Percentiles rank a stretch among this genome's conserved stretches.
Evolutionary conservation across 441 rosid species (phyloP).

Genomic region (Croton laevigatus): DNA sequence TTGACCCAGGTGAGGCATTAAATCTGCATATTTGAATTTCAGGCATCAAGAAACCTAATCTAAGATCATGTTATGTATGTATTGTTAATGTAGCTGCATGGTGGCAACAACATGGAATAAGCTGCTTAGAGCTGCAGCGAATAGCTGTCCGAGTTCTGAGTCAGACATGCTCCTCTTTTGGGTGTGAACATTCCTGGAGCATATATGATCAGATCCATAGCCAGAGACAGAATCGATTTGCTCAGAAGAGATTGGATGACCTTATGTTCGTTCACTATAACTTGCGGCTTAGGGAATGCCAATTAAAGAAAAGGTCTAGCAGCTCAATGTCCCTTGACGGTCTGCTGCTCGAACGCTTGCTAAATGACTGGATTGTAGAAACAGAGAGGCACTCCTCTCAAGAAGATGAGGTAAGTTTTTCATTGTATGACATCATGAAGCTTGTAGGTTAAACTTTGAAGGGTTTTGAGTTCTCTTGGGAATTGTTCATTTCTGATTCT

Average conservation of each 20-base stretch:
- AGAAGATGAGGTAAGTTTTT: slow-evolving; percentile 58
- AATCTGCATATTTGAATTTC: background rate
- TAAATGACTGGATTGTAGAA: slow-evolving; percentile 63
- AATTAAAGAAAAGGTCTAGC: slow-evolving; percentile 36
- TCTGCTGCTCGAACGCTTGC: slow-evolving; percentile 45
- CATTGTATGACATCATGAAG: background rate
- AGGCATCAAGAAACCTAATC: background rate
- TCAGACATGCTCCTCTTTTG: slow-evolving; percentile 76
- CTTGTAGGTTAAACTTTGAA: background rate
- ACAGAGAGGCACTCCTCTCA: slow-evolving; percentile 37
- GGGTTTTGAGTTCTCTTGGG: background rate
- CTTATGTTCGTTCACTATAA: slow-evolving; percentile 70
- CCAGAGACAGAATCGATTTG: slow-evolving; percentile 53
- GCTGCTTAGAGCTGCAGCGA: slow-evolving; percentile 82
- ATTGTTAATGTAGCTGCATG: slow-evolving; percentile 51
- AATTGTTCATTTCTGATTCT: background rate
- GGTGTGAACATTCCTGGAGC: slow-evolving; percentile 78
- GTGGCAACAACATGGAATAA: slow-evolving; percentile 87
- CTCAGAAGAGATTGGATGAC: slow-evolving; percentile 50
- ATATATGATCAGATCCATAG: slow-evolving; percentile 55
- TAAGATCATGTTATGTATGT: background rate
- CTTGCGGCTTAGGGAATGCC: slow-evolving; percentile 61
- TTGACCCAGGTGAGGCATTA: slow-evolving; percentile 61
- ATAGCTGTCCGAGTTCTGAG: slow-evolving; percentile 78
- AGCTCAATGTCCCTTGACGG: slow-evolving; percentile 48